Conservation (phyloP, 140 eudicot species). For the Senecio squalidus region DNA sequence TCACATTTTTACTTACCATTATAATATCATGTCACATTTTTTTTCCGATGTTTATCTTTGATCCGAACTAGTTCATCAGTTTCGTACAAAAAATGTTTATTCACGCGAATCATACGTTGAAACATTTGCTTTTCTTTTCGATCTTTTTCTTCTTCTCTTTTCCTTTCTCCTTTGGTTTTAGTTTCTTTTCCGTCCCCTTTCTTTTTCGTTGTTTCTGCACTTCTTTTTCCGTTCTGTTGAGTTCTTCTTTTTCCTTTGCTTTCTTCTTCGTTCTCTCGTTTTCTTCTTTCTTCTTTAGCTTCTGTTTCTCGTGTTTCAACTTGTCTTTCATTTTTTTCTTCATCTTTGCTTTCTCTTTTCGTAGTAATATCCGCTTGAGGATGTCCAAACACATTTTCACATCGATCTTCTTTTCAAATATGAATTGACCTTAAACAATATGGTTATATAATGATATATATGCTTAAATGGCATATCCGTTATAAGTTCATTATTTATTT, state of each 20-base stretch:
- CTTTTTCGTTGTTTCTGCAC: not conserved
- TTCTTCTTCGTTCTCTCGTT: not conserved
- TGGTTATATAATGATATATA: too few relatives aligned
- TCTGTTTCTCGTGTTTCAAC: slow-evolving; percentile 13
- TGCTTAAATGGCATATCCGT: too few relatives aligned
- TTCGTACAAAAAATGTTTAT: too few relatives aligned
- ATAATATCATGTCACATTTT: too few relatives aligned
- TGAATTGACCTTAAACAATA: not conserved
- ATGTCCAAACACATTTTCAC: slow-evolving; percentile 25
- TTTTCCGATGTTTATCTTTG: too few relatives aligned
- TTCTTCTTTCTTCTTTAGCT: slow-evolving; percentile 13
- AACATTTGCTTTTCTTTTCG: too few relatives aligned
- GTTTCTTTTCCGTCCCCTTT: not conserved
- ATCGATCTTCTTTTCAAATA: not conserved
- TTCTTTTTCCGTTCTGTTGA: not conserved
- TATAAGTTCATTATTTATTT: too few relatives aligned
- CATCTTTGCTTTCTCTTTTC: slow-evolving; percentile 22
- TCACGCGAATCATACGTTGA: not conserved
- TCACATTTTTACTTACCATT: too few relatives aligned
- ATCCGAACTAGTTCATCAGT: too few relatives aligned
- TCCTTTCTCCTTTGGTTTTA: not conserved
- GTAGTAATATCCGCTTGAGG: slow-evolving; percentile 22
- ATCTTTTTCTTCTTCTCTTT: not conserved
- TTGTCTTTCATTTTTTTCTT: slow-evolving; percentile 16
- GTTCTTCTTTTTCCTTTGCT: not conserved